phyloP scores from a whole-genome alignment of 2,329 filamentous ascomycete species.

The Pseudopyrenochaeta lycopersici region DNA sequence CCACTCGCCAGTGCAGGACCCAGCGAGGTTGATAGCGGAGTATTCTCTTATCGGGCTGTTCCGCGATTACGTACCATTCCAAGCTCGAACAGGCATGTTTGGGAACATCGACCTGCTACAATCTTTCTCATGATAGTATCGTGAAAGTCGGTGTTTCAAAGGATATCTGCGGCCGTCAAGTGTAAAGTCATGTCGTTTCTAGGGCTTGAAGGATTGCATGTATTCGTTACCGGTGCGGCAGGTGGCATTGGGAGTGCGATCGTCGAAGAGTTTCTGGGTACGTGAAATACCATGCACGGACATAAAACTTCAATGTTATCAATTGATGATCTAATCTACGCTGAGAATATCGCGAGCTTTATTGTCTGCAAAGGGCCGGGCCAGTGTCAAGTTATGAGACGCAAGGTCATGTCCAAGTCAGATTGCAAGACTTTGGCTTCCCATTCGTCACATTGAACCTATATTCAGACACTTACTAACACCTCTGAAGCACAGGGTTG shows the following conservation, averaged over 20 bases:
- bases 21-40: not conserved
- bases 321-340: not conserved
- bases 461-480: constrained; percentile 1
- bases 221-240: constrained; percentile 63
- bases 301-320: not conserved
- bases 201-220: constrained; percentile 59
- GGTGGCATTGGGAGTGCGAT: constrained; percentile 62
- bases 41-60: not conserved
- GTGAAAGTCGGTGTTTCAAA: not conserved
- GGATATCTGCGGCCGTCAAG: not conserved
- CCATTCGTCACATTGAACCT: no score
- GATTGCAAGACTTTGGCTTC: not conserved
- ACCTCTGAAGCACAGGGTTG: constrained; percentile 58
- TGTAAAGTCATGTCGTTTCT: constrained; percentile 55
- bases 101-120: not conserved
- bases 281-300: not conserved
- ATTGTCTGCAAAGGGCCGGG: not conserved
- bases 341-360: no score
- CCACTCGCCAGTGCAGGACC: not conserved
- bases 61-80: not conserved
- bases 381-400: not conserved
- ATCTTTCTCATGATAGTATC: not conserved
- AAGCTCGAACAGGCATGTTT: not conserved
- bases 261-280: constrained; percentile 63
- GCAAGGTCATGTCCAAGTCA: not conserved